These are phyloP conservation scores for Akanthomyces muscarius DNA, from an alignment of 2,329 filamentous ascomycete species.

Conservation along the genomic window DNA sequence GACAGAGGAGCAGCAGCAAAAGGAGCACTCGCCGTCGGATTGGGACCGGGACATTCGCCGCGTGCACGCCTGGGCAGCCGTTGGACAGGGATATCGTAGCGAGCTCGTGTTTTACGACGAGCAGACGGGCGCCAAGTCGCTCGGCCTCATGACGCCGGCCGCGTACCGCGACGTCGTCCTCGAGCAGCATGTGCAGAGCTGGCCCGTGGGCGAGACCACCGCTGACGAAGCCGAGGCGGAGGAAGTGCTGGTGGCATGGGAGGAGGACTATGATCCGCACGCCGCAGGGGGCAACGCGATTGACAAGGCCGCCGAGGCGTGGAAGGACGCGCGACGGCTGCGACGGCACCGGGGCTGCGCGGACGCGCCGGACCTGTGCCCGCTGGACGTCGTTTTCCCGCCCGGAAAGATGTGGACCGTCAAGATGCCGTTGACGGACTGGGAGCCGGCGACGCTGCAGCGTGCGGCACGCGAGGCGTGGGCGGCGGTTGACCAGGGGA, in stretches of 20 bases:
- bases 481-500: not conserved
- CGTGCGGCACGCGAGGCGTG: conserved; percentile 28
- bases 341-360: conserved; percentile 34
- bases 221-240: not conserved
- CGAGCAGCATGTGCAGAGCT: conserved; percentile 31
- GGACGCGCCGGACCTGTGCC: conserved; percentile 35
- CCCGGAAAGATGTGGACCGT: conserved; percentile 32
- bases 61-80: conserved; percentile 34
- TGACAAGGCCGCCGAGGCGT: conserved; percentile 32
- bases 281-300: conserved; percentile 35
- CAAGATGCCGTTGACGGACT: conserved; percentile 25
- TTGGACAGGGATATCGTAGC: conserved; percentile 36
- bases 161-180: conserved; percentile 34
- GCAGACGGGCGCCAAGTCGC: conserved; percentile 30
- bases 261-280: conserved; percentile 34
- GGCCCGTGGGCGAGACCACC: conserved; percentile 24
- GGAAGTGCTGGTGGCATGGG: conserved; percentile 25
- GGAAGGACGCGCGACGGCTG: conserved; percentile 33
- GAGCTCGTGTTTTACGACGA: conserved; percentile 37
- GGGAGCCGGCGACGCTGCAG: conserved; percentile 32
- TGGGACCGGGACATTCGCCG: conserved; percentile 34
- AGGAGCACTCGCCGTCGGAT: conserved; percentile 17
- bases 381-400: conserved; percentile 35
- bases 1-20: conserved; percentile 7
- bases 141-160: conserved; percentile 32